Percentiles rank a stretch among this genome's conserved stretches.
phyloP scores from a whole-genome alignment of 75 land plant genomes.

The Pseudotsuga menziesii region DNA sequence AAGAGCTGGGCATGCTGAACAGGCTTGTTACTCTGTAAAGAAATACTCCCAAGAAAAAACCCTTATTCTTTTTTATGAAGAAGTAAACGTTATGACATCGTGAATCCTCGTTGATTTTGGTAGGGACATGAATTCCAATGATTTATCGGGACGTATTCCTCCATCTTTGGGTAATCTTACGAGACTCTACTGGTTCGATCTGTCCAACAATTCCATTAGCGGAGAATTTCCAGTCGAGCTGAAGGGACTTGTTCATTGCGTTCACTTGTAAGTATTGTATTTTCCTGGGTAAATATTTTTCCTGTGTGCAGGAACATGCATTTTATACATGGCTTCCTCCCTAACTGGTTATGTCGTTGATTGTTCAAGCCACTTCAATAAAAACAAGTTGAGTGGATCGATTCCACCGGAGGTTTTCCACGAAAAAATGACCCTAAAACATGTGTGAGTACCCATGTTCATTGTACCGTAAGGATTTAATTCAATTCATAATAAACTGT shows the following conservation, averaged over 20 bases:
- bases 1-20: constrained; percentile 43
- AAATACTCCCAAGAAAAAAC: not conserved
- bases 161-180: constrained; percentile 54
- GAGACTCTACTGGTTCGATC: constrained; percentile 55
- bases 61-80: not conserved
- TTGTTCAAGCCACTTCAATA: constrained; percentile 62
- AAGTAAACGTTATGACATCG: not conserved
- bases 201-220: constrained; percentile 54
- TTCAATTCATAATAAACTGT: not conserved
- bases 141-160: constrained; percentile 61
- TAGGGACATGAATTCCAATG: constrained; percentile 70
- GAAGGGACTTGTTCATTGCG: not conserved
- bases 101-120: not conserved
- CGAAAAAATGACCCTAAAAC: constrained; percentile 42
- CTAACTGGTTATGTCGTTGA: too few relatives aligned
- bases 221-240: constrained; percentile 55
- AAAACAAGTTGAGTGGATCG: constrained; percentile 52
- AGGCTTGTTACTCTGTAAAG: constrained; percentile 52
- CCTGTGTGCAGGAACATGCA: not conserved
- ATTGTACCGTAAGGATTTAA: not conserved
- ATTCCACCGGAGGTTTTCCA: constrained; percentile 54
- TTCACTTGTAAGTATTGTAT: constrained; percentile 7
- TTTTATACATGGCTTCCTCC: too few relatives aligned
- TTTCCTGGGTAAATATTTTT: too few relatives aligned
- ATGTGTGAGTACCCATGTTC: constrained; percentile 48